Base-by-base conservation (phyloP, 148 eudicot species). In the Agrostemma githago region DNA sequence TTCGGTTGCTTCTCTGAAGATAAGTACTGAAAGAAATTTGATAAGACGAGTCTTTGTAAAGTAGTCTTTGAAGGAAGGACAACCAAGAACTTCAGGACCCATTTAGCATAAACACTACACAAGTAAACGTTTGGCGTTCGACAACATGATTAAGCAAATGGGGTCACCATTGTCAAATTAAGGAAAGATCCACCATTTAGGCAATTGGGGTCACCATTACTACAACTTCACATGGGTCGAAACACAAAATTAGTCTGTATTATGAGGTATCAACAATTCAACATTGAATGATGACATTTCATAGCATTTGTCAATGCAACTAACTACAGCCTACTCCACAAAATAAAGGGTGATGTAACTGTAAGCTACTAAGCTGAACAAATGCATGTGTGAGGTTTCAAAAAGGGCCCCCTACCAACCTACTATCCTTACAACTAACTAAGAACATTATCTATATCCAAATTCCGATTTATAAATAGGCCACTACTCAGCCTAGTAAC, bases 341-440 rank as follows among this genome's bases (percentile, higher is more conserved):
- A 42, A 70, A 6, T 43, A 60, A 43, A 6, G 9, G 44, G 62
- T 68, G 60, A 58, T 64, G 67, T 6, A 26, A 26, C 34, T 26
- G 34, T 26, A 26, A 26, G 34, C 34, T 26, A 26, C 34, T 26
- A 48, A 61, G 46, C 19, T 56, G 14, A 51, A 19, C 67, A 75
- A 65, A 72, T 72, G 46, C 78, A 74, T 81, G 75, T 81, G 75
- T 63, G 78, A 70, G 51, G 48, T 16, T 59, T 74, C 1, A 77
- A 44, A 57, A 73, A 63, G 62, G 63, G 43, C 80, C 77, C 57
- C 73, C 42, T 43, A 43, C 46, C 0, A 0, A 2, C 54, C 54
- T 38, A 16, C 19, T 34, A 0, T n/a, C 16, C 15, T 56, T 14
- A n/a, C 12, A 48, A 48, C 14, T 8, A 9, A 48, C 54, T 48